Conservation (phyloP, 768 basidiomycete genomes). For the Tulasnella sp. region DNA sequence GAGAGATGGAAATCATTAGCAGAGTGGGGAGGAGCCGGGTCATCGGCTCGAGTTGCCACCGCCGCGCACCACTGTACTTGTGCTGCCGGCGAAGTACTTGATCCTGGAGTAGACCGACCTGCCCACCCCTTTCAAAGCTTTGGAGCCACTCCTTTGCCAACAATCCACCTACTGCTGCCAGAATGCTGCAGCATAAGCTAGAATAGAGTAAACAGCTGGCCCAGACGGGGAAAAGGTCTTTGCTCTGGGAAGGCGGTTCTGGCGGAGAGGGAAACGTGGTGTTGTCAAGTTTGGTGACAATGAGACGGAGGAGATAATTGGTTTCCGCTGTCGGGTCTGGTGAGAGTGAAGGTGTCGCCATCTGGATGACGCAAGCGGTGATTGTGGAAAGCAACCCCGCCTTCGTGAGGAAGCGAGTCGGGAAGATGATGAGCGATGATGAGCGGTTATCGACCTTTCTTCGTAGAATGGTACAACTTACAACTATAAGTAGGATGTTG, state of each 20-base stretch:
- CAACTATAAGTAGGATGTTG: slow-evolving; percentile 18
- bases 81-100: neutral
- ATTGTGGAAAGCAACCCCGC: slow-evolving; percentile 15
- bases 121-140: neutral
- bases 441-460: too few relatives aligned
- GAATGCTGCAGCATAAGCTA: slow-evolving; percentile 12
- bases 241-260: neutral
- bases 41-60: neutral
- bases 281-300: neutral
- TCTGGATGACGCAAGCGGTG: slow-evolving; percentile 1
- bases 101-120: neutral
- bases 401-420: neutral
- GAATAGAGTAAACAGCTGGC: slow-evolving; percentile 1
- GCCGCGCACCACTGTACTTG: slow-evolving; percentile 11
- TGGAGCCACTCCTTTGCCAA: slow-evolving; percentile 16
- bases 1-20: neutral
- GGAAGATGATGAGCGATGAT: neutral
- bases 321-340: neutral
- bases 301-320: slow-evolving; percentile 2
- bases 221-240: neutral
- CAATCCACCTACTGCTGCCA: neutral
- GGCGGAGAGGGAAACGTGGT: neutral
- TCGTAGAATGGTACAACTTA: neutral
- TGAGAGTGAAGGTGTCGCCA: neutral
- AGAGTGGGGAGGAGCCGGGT: neutral